Conservation (phyloP, 441 rosid species). For the Flueggea neowawraea region DNA sequence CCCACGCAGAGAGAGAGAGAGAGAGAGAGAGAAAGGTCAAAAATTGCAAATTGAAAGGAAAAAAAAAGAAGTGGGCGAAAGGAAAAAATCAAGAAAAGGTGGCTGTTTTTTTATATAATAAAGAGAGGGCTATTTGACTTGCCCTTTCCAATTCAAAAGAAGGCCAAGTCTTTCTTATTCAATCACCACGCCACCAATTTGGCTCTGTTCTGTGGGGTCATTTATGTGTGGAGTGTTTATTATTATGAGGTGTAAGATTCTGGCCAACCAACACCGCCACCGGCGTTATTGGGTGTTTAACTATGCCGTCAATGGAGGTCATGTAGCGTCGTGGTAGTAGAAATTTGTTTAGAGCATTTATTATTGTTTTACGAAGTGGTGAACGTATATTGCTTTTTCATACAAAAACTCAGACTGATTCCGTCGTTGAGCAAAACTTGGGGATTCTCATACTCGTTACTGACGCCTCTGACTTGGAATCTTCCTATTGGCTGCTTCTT, state of each 20-base stretch:
- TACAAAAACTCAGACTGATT: not conserved
- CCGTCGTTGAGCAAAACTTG: too few relatives aligned
- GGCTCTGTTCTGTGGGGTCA: too few relatives aligned
- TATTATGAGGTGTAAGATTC: conserved; percentile 4
- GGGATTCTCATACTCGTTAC: not conserved
- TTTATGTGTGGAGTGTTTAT: not conserved
- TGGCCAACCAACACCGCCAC: conserved; percentile 12
- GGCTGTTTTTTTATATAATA: conserved; percentile 12
- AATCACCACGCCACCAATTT: too few relatives aligned
- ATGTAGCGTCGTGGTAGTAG: not conserved
- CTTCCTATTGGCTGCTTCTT: not conserved
- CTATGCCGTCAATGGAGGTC: too few relatives aligned
- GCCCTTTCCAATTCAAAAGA: not conserved
- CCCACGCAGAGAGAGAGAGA: not conserved
- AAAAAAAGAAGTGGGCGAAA: not conserved
- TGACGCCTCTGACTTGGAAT: conserved; percentile 4
- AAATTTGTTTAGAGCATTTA: not conserved
- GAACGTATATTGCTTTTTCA: conserved; percentile 3
- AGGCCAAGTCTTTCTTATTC: not conserved
- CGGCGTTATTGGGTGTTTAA: not conserved
- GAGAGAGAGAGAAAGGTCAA: not conserved
- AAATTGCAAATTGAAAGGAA: not conserved
- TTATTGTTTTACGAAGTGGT: not conserved
- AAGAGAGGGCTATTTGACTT: conserved; percentile 8
- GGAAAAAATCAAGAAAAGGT: conserved; percentile 16